Base-by-base conservation (phyloP, 257 asterid genomes). In the Solanum neorickii region DNA sequence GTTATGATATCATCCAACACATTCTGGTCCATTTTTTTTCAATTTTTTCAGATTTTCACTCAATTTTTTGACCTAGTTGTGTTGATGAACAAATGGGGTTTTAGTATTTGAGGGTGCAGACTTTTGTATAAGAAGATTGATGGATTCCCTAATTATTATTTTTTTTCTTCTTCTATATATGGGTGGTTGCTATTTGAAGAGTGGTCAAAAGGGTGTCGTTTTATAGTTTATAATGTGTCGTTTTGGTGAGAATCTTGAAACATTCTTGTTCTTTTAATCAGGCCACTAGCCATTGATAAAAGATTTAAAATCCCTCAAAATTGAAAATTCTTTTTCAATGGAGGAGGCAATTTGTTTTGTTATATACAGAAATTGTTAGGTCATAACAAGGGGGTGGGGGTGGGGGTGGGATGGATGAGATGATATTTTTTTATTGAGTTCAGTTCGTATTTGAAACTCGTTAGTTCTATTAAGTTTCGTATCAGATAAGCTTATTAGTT, bases 1-100 rank as follows among this genome's bases (percentile, higher is more conserved):
- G 82, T 86, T 33, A 91, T 89, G 11, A 91, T 91, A 76, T 91
- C 93, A 91, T 91, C 93, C 33, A 90, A 76, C 23, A 90, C 76
- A 23, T 56, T 87, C 31, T 88, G 88, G 56, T 87, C 91, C 91
- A 85, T 88, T 60, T 69, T 84, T 68, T 78, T 80, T 46, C 21
- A 29, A 78, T 69, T 84, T 68, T 78, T 47, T 27, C 21, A 29
- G 47, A 27, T 27, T 47, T 77, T 80, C 18, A 27, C 66, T 69
- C 60, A 80, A 46, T 16, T 27, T 80, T 78, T 46, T 65, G 72
- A 41, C 59, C 59, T 76, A 41, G 12, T 13, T 11, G 15, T 73
- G n/a, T 4, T 35, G 49, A 73, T 73, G 82, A 74, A 74, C 41
- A 78, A 46, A 29, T 49, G 70, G 85, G 8, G 70, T 49, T 49